phyloP scores from a whole-genome alignment of 2,329 filamentous ascomycete genomes.

The Phaeoacremonium minimum region DNA sequence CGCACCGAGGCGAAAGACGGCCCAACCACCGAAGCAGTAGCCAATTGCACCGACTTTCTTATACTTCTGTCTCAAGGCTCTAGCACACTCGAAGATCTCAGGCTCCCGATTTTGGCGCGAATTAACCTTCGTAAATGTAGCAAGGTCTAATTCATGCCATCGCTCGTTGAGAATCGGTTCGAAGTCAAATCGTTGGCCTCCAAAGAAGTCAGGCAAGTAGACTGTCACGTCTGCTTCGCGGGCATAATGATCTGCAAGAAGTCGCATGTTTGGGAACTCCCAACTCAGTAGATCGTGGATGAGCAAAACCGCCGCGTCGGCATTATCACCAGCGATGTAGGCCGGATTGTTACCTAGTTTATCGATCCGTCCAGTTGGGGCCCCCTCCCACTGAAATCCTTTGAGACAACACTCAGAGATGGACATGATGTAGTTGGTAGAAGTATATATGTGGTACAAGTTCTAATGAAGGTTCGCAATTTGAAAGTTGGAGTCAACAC shows the following conservation, averaged over 20 bases:
- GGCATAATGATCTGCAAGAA: conserved; percentile 45
- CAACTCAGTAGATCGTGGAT: conserved; percentile 49
- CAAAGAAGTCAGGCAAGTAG: conserved; percentile 45
- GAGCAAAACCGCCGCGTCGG: conserved; percentile 38
- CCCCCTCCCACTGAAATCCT: neutral
- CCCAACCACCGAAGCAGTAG: conserved; percentile 50
- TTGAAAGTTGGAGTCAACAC: too few species aligned
- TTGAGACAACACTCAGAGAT: neutral
- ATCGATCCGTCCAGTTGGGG: neutral
- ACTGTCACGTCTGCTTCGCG: conserved; percentile 36
- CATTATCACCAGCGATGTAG: conserved; percentile 33
- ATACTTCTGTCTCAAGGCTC: conserved; percentile 26
- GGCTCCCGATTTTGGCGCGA: conserved; percentile 13
- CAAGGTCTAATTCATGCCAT: neutral
- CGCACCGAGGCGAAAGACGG: conserved; percentile 37
- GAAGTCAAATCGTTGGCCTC: conserved; percentile 1
- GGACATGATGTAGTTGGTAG: neutral
- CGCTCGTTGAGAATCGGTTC: neutral
- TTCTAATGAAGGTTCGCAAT: too few species aligned
- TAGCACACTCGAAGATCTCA: conserved; percentile 31
- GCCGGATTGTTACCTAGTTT: conserved; percentile 5
- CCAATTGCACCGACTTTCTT: conserved; percentile 36
- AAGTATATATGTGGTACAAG: too few species aligned
- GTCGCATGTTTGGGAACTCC: conserved; percentile 39
- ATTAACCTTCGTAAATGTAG: neutral